Evolutionary conservation across 495 filamentous ascomycete genomes (phyloP), one percentile per base, ranked within the genome.

Genomic region (Cercophora scortea): DNA sequence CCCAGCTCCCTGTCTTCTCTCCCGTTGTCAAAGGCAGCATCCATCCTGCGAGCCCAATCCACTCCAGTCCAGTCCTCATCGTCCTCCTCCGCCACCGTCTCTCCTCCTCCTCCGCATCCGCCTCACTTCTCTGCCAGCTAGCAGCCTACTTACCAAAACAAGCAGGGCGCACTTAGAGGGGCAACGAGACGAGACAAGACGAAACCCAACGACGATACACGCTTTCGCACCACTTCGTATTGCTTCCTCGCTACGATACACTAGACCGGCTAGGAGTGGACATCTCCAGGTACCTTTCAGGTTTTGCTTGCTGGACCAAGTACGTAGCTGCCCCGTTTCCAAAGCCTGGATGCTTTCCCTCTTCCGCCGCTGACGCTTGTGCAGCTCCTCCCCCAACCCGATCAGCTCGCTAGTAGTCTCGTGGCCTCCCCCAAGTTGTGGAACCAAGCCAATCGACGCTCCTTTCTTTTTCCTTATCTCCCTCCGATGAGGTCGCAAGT

Each of bases 401-500:
- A 25, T 25, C 25, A 5, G 25, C 25, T 25, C 25, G 25, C 25
- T 25, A 5, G 2, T 25, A 5, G 25, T 25, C 25, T 25, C 25
- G 25, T 25, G 25, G 25, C 25, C 25, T 25, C 25, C 25, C 25
- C 25, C 25, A 25, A 25, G 25, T 45, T 32, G 17, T 38, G 19
- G 17, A 3, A 39, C 19, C 49, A 49, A 34, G 11, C 18, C 42
- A 51, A 44, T 6, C 2, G 0, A 25, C 39, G 41, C 50, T 19
- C 19, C 50, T 17, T 44, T 25, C 34, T 45, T 18, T 25, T 12
- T 8, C 11, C 9, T 4, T 19, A 12, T 35, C 41, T 15, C 32
- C 41, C 42, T 15, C 32, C 40, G n/a, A 54, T 54, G 52, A 54
- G 49, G 45, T 42, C 52, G 52, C 46, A 54, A 48, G 34, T 11